Evolutionary conservation across 1,139 yeast species (phyloP), one percentile per base, ranked within the genome.

Genomic region (Geotrichum histeridarum): DNA sequence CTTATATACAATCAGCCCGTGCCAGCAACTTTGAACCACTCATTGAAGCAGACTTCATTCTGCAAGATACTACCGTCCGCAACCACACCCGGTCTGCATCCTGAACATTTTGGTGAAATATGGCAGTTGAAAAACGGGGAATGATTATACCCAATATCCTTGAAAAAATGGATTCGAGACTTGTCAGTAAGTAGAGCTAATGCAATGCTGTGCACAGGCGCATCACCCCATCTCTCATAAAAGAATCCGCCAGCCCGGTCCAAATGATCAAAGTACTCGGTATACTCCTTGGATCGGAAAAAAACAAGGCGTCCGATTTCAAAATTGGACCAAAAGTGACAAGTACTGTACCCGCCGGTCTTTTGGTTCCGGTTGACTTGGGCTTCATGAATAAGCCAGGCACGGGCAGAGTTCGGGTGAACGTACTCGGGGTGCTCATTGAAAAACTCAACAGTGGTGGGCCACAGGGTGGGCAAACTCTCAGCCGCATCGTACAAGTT

Each of bases 201-300:
- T 0, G 91, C 95, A 51, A 87, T 67, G 0, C 90, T 80, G 67
- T 86, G 95, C 0, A 88, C 90, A 0, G 95, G 95, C 0, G 95
- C 95, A 69, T 87, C 95, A 1, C 95, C 95, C 95, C 95, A 87
- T 54, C 95, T 72, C 68, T 87, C 95, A 63, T 87, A 87, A 67
- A 85, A 87, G 65, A 87, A 87, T 4, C 90, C 90, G 12, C 95
- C 95, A 0, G 83, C 73, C 4, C 75, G 63, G 60, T 88, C 95
- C 46, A 88, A 70, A 64, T 76, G 71, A 50, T 84, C 74, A 60
- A 84, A 80, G 83, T 87, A 88, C 18, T 73, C 72, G 43, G 73
- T 70, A 66, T 87, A 87, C 0, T 88, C 81, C 57, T 83, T 82
- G 15, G 77, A 70, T 43, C 95, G 72, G 72, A 77, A 86, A 63